Conservation (phyloP, 2,329 filamentous ascomycete genomes). For the Pseudocercospora cruenta region DNA sequence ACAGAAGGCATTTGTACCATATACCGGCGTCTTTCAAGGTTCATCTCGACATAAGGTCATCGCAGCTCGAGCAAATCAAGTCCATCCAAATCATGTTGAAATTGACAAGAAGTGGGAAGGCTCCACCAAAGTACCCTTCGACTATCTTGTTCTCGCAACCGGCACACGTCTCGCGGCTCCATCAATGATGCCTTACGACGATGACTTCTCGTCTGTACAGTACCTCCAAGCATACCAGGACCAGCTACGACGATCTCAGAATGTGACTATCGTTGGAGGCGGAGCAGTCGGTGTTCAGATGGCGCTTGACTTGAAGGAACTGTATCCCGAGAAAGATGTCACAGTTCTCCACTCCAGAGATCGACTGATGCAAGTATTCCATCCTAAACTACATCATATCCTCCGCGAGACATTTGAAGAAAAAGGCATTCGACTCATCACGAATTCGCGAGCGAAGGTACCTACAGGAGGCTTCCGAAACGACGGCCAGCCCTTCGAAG, state of each 20-base stretch:
- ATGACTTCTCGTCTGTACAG: conserved; percentile 16
- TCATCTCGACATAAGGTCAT: conserved; percentile 21
- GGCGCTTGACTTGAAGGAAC: conserved; percentile 61
- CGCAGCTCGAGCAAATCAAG: conserved; percentile 22
- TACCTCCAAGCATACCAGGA: conserved; percentile 25
- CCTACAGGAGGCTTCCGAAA: conserved; percentile 31
- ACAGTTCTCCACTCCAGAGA: conserved; percentile 62
- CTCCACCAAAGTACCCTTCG: conserved; percentile 23
- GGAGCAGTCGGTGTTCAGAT: conserved; percentile 66
- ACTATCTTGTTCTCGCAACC: conserved; percentile 30
- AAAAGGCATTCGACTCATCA: conserved; percentile 56
- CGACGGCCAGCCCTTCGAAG: conserved; percentile 28
- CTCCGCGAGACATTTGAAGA: conserved; percentile 48
- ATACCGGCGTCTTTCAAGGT: conserved; percentile 21
- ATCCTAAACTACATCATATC: conserved; percentile 44
- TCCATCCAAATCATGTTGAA: conserved; percentile 21
- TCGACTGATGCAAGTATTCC: conserved; percentile 58
- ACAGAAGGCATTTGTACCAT: conserved; percentile 30
- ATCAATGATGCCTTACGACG: conserved; percentile 26
- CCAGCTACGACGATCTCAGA: conserved; percentile 28
- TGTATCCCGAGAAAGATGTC: conserved; percentile 61
- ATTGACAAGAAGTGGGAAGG: conserved; percentile 24
- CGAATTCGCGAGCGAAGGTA: conserved; percentile 42
- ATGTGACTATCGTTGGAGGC: conserved; percentile 49
- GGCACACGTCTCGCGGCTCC: conserved; percentile 24